Base-by-base conservation (phyloP, 78 protist species). In the Pigoraptor vietnamica region DNA sequence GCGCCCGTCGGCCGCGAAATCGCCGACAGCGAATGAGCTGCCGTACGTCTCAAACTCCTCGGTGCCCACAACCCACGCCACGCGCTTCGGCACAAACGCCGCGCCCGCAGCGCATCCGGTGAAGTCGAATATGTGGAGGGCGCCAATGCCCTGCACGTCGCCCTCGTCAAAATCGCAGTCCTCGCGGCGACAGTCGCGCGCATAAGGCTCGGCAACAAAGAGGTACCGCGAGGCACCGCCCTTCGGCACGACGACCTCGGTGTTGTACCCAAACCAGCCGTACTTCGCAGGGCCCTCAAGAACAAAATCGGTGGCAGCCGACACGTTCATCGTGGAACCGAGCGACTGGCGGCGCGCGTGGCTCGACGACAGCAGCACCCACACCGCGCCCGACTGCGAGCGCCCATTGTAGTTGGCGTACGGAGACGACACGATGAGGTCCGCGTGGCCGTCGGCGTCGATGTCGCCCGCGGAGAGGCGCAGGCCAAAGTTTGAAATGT, bases 341-440 rank as follows among this genome's bases (percentile, higher is more conserved):
- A 25, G 32, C 84, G 14, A 14, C 1, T 21, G n/a, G 6, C 32
- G 84, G 35, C 84, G 34, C 34, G 1, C 32, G 35, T 79, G 21
- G 21, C 34, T 25, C 35, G 84, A 79, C 21, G 84, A 14, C 34
- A 14, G 84, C 10, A 79, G 1, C 21, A 79, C 84, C 34, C 32
- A 79, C 9, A 79, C 84, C 9, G 84, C 84, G 21, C 84, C 84
- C 1, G 34, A 25, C 84, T 79, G 84, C 32, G 1, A 2, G 1
- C 88, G 34, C 23, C 38, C 38, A 6, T 6, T 10, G 38, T 29
- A 10, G 67, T 48, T 48, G 23, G 39, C 91, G 40, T 2, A 32
- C 48, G 91, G 91, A 9, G 91, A 14, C 23, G 35, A 0, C 21
- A 89, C 91, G 0, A 55, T 81, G 34, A 89, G 91, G 19, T 89